Base-by-base conservation (phyloP, 768 basidiomycete species). In the Phlegmacium glaucopus region DNA sequence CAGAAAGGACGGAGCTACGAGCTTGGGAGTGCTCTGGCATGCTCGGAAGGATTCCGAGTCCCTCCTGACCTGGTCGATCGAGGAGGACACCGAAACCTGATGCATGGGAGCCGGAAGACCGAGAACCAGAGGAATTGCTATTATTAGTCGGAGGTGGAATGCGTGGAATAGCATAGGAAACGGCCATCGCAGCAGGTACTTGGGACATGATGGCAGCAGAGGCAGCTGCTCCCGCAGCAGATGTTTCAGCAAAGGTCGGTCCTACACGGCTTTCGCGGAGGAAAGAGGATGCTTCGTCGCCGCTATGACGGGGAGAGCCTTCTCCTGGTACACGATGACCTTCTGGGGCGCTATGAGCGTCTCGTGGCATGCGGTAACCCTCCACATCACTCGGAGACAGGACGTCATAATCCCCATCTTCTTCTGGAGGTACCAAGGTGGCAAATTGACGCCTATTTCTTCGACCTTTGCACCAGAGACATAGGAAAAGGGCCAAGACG, bases 271-370 rank as follows among this genome's bases (percentile, higher is more conserved):
- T 66, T 1, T 62, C 67, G 44, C 69, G 75, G 4, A 85, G 69
- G 71, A 87, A 85, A 0, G 86, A 72, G 56, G 86, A 85, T 3
- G 65, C 69, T 60, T 87, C 86, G 57, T 85, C 85, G 6, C 86
- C 86, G 42, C 83, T 87, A 26, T 75, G 74, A 9, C 84, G 72
- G 1, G 86, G 83, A 18, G 81, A 81, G 28, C 84, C 83, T 62
- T 86, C 81, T n/a, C 82, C 85, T 28, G 66, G 70, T 3, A n/a
- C n/a, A n/a, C n/a, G 32, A n/a, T n/a, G 4, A 34, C 32, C 32
- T n/a, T 34, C 32, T 34, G 32, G 32, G 10, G n/a, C 32, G 32
- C 10, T 11, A n/a, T 11, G 6, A 6, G 22, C 22, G 22, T 22
- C 22, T 22, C 22, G 3, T 22, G 22, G 3, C 22, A 22, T 22